Base-by-base conservation (phyloP, 164 flowering plant species). In the Santalum album region DNA sequence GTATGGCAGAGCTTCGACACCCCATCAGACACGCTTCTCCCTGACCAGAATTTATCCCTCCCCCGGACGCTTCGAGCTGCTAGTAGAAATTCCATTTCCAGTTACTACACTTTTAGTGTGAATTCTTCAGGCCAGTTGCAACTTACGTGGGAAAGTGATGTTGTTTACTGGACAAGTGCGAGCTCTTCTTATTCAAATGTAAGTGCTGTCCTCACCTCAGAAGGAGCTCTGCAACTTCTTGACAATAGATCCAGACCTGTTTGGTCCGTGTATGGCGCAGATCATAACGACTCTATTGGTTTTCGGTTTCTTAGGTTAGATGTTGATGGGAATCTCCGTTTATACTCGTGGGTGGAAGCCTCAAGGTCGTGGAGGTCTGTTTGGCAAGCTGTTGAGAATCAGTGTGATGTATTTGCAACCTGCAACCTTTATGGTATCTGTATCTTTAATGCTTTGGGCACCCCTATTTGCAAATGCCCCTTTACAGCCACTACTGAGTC, bases 311-410 rank as follows among this genome's bases (percentile, higher is more conserved):
- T 86, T 7, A 76, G 87, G 71, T 66, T 86, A 34, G 90, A 86
- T 68, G 65, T 68, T 7, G 86, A 83, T 69, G 95, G 95, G 23
- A 86, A 86, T 68, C 78, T 86, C 25, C 68, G 87, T 17, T 23
- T 86, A 49, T 81, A 86, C 59, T 83, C 95, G 2, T 83, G 87
- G 95, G 56, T 45, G 9, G 66, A 72, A 49, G 69, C 19, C 24
- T 59, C 72, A 22, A 35, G 22, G 52, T 60, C 73, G 27, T 86
- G 90, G 90, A 71, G 51, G 40, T 46, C 81, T 0, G 87, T 69
- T 44, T 86, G 95, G 95, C 90, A 76, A 60, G 95, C 95, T 49
- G 71, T 86, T 58, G 74, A 69, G 62, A 77, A 83, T 61, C 90
- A 83, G 55, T 86, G 95, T 54, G 48, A 76, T 12, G 94, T 86